A percentile compares a stretch with the other conserved stretches of the same genome.
phyloP scores from a whole-genome alignment of 2,329 filamentous ascomycete genomes.

The Zelopaecilomyces penicillatus region DNA sequence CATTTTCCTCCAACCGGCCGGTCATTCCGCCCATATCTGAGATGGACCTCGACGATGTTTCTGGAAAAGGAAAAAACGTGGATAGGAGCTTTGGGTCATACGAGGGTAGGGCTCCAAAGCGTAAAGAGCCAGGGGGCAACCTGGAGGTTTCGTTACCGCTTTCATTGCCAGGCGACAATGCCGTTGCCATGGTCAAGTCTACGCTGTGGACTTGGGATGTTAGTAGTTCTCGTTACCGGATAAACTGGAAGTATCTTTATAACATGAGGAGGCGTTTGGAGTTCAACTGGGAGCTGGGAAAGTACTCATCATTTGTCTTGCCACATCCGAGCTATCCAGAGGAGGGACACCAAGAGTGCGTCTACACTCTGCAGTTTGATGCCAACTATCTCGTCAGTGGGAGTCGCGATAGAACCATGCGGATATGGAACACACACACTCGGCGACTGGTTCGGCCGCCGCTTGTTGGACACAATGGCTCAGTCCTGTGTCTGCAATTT shows the following conservation, averaged over 20 bases:
- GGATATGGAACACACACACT: constrained; percentile 83
- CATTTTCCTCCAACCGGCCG: constrained; percentile 21
- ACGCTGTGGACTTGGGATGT: constrained; percentile 44
- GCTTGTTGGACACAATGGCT: constrained; percentile 69
- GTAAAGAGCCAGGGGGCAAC: constrained; percentile 27
- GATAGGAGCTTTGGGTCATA: constrained; percentile 21
- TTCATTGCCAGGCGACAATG: constrained; percentile 19
- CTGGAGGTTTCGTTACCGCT: constrained; percentile 23
- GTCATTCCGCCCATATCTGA: constrained; percentile 19
- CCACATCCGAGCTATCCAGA: constrained; percentile 72
- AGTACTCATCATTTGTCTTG: constrained; percentile 78
- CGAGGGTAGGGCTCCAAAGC: constrained; percentile 24
- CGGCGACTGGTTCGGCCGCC: constrained; percentile 68
- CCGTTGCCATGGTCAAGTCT: constrained; percentile 31
- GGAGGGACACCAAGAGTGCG: constrained; percentile 84
- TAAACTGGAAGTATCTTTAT: constrained; percentile 94
- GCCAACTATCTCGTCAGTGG: constrained; percentile 84
- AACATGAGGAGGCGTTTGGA: constrained; percentile 78
- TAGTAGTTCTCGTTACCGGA: constrained; percentile 43
- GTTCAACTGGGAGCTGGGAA: constrained; percentile 81
- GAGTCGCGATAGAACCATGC: constrained; percentile 78
- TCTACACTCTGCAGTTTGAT: constrained; percentile 89
- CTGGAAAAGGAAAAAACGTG: constrained; percentile 19
- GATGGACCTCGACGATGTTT: constrained; percentile 20
- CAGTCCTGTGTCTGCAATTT: constrained; percentile 91